Percentiles rank a stretch among this genome's conserved stretches.
Evolutionary conservation across 768 basidiomycete species (phyloP).

Genomic region (Lactarius quietus): DNA sequence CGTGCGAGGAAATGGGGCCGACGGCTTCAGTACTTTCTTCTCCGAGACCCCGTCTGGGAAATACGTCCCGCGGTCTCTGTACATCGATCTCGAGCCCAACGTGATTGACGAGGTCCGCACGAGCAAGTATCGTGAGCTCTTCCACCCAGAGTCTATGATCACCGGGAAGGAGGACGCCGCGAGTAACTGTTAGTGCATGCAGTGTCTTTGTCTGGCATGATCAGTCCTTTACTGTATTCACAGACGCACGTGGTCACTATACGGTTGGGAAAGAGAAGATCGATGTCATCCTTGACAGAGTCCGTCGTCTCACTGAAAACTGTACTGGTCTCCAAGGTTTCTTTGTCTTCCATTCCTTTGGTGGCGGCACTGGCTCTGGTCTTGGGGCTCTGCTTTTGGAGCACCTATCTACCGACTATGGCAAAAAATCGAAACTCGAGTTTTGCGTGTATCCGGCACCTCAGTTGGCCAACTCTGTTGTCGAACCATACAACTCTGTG

Average conservation of each 20-base stretch:
- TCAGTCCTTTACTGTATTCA: neutral
- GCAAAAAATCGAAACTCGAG: constrained; percentile 98
- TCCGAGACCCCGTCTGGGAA: constrained; percentile 96
- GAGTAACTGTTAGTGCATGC: constrained; percentile 78
- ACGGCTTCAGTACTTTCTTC: constrained; percentile 99
- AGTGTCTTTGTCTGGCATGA: neutral
- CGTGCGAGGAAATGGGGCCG: constrained; percentile 58
- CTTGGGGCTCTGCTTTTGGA: constrained; percentile 97
- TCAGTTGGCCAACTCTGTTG: constrained; percentile 89
- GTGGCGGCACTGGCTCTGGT: constrained; percentile 98
- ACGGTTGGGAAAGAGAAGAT: constrained; percentile 98
- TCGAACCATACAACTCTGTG: constrained; percentile 98
- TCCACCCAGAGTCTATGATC: constrained; percentile 98
- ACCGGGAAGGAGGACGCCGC: constrained; percentile 99
- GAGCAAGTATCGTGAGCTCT: constrained; percentile 92
- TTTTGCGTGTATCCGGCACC: constrained; percentile 97
- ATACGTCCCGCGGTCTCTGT: constrained; percentile 96
- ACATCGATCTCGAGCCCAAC: constrained; percentile 96
- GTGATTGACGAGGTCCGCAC: constrained; percentile 97
- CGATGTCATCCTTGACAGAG: constrained; percentile 94
- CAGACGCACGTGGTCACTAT: constrained; percentile 98
- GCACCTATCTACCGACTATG: constrained; percentile 95
- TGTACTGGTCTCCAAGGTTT: constrained; percentile 98
- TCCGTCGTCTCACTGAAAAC: constrained; percentile 96
- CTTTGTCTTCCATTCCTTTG: constrained; percentile 99